Conservation (phyloP, 208 protist genomes). For the Crithidia acanthocephali region DNA sequence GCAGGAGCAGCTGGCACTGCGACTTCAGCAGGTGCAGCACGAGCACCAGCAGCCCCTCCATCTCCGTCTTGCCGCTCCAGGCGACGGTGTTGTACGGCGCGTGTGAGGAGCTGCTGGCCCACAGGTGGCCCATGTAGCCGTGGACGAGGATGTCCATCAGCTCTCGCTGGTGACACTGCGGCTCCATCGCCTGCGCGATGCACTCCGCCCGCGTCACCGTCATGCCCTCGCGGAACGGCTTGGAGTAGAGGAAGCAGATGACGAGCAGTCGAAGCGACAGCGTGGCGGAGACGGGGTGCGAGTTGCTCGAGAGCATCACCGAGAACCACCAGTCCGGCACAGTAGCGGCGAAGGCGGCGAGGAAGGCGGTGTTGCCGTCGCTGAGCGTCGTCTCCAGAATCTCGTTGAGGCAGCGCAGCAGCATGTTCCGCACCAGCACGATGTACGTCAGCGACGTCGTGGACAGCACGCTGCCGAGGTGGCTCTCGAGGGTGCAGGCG, state of each 20-base stretch:
- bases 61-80: slow-evolving; percentile 34
- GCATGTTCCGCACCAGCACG: slow-evolving; percentile 55
- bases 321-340: slow-evolving; percentile 66
- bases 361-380: slow-evolving; percentile 21
- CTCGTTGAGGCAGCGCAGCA: slow-evolving; percentile 54
- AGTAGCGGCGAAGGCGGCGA: slow-evolving; percentile 31
- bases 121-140: slow-evolving; percentile 48
- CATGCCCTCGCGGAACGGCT: slow-evolving; percentile 41
- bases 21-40: slow-evolving; percentile 37
- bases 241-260: slow-evolving; percentile 47
- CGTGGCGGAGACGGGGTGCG: slow-evolving; percentile 57
- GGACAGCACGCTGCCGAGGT: slow-evolving; percentile 49
- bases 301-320: slow-evolving; percentile 38
- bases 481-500: slow-evolving; percentile 29
- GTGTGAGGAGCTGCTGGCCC: slow-evolving; percentile 24
- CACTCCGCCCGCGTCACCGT: slow-evolving; percentile 20
- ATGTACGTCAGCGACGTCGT: slow-evolving; percentile 39
- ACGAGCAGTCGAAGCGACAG: slow-evolving; percentile 63
- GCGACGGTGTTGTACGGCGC: slow-evolving; percentile 21
- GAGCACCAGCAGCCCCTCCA: slow-evolving; percentile 36
- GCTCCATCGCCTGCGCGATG: slow-evolving; percentile 41
- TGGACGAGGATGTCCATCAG: slow-evolving; percentile 52
- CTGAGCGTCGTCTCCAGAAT: slow-evolving; percentile 33
- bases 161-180: slow-evolving; percentile 61
- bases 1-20: slow-evolving; percentile 39